Evolutionary conservation across 345 rosid species (phyloP).

Genomic region (Pistacia atlantica): DNA sequence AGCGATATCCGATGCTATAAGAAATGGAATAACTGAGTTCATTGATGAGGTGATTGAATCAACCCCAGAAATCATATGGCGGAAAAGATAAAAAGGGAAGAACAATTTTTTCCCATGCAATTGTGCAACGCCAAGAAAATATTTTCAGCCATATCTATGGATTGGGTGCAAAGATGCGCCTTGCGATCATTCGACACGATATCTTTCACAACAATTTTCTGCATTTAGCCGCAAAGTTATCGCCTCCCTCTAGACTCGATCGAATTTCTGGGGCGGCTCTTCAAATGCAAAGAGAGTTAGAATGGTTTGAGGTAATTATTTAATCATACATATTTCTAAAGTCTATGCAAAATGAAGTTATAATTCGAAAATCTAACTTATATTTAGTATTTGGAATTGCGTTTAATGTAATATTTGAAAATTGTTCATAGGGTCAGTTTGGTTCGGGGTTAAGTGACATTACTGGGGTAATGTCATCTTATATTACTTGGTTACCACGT

Average conservation of each 20-base stretch:
- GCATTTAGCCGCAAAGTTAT: constrained; percentile 26
- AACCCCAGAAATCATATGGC: constrained; percentile 24
- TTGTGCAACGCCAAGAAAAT: constrained; percentile 22
- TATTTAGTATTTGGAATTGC: too few species aligned
- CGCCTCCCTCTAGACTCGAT: constrained; percentile 22
- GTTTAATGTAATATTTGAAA: too few species aligned
- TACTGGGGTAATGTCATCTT: too few species aligned
- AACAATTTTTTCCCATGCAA: constrained; percentile 21
- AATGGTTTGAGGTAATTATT: constrained; percentile 35
- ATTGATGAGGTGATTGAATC: constrained; percentile 12
- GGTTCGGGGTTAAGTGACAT: too few species aligned
- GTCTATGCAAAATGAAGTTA: too few species aligned
- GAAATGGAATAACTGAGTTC: constrained; percentile 23
- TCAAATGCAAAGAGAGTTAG: constrained; percentile 38
- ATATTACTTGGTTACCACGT: too few species aligned
- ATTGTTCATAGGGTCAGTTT: too few species aligned
- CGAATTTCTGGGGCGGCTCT: constrained; percentile 30
- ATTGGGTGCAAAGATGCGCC: neutral
- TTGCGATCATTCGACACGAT: constrained; percentile 2
- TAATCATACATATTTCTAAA: neutral
- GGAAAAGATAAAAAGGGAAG: constrained; percentile 17
- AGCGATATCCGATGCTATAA: constrained; percentile 22
- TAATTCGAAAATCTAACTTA: too few species aligned
- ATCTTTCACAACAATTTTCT: constrained; percentile 7
- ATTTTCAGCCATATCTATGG: constrained; percentile 18